These are phyloP conservation scores for Morella rubra DNA, from an alignment of 306 rosid species.

Conservation along the genomic window DNA sequence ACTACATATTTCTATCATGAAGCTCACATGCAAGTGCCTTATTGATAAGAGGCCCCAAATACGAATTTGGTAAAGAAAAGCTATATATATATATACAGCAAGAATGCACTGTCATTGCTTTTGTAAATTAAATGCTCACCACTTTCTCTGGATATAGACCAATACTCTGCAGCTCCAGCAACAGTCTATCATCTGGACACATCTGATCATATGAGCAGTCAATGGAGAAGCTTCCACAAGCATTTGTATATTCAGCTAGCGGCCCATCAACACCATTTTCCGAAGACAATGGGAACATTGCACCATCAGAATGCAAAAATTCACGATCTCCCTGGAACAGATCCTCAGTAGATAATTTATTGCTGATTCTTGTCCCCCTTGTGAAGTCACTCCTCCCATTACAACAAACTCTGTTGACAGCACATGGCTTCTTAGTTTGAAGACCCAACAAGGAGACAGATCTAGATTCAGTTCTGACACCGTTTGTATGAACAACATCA, in stretches of 20 bases:
- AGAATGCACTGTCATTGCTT: slow-evolving; percentile 1
- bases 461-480: slow-evolving; percentile 30
- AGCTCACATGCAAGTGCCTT: not conserved
- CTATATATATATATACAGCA: not conserved
- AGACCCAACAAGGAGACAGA: slow-evolving; percentile 27
- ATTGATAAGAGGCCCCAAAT: not conserved
- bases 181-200: slow-evolving; percentile 62
- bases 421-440: slow-evolving; percentile 32
- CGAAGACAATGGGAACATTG: slow-evolving; percentile 36
- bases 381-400: slow-evolving; percentile 43
- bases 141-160: slow-evolving; percentile 73
- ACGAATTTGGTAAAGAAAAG: not conserved
- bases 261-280: slow-evolving; percentile 48
- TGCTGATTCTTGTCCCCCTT: slow-evolving; percentile 32
- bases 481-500: slow-evolving; percentile 38
- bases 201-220: slow-evolving; percentile 45
- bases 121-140: slow-evolving; percentile 48
- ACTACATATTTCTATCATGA: not conserved
- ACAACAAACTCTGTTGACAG: slow-evolving; percentile 45
- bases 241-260: slow-evolving; percentile 27
- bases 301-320: slow-evolving; percentile 32
- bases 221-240: slow-evolving; percentile 38
- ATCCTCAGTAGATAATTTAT: slow-evolving; percentile 30
- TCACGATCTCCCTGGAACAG: slow-evolving; percentile 35
- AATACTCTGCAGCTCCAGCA: slow-evolving; percentile 73